These are phyloP conservation scores for Rhodosporidiobolus sp. DNA, from an alignment of 768 basidiomycete genomes.

Conservation along the genomic window DNA sequence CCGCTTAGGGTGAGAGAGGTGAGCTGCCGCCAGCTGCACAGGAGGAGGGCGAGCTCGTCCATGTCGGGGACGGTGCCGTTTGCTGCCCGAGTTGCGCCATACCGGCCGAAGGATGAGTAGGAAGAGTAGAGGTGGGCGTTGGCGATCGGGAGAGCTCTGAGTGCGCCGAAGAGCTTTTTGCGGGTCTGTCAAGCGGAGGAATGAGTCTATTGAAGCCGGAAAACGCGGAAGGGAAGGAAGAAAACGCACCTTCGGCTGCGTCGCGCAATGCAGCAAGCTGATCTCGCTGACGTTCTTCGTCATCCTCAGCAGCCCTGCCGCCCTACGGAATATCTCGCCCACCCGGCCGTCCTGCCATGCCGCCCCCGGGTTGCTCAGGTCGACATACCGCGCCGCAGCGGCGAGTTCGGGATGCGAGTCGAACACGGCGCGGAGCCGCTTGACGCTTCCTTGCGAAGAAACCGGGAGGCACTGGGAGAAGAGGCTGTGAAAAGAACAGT, in stretches of 20 bases:
- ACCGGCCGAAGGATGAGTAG: not conserved
- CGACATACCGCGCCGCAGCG: not conserved
- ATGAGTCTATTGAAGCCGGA: not conserved
- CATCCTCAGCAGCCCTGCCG: not conserved
- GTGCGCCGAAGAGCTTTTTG: not conserved
- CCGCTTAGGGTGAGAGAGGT: not conserved
- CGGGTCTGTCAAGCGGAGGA: not conserved
- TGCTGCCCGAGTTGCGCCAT: not conserved
- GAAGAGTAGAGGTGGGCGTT: not conserved
- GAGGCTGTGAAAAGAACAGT: not conserved
- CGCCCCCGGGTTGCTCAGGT: not conserved
- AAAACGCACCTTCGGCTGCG: slow-evolving; percentile 16
- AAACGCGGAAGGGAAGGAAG: not conserved
- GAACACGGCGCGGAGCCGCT: not conserved
- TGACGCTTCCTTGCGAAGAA: not conserved
- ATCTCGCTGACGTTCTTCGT: slow-evolving; percentile 6
- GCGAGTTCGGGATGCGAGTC: slow-evolving; percentile 1
- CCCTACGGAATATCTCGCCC: not conserved
- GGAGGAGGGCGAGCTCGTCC: not conserved
- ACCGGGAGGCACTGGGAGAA: not conserved
- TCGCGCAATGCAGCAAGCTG: slow-evolving; percentile 1
- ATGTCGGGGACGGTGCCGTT: not conserved
- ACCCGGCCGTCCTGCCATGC: not conserved
- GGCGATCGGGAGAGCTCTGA: not conserved
- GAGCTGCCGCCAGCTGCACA: slow-evolving; percentile 5